phyloP scores from a whole-genome alignment of 345 rosid species.

The Melaleuca quinquenervia region DNA sequence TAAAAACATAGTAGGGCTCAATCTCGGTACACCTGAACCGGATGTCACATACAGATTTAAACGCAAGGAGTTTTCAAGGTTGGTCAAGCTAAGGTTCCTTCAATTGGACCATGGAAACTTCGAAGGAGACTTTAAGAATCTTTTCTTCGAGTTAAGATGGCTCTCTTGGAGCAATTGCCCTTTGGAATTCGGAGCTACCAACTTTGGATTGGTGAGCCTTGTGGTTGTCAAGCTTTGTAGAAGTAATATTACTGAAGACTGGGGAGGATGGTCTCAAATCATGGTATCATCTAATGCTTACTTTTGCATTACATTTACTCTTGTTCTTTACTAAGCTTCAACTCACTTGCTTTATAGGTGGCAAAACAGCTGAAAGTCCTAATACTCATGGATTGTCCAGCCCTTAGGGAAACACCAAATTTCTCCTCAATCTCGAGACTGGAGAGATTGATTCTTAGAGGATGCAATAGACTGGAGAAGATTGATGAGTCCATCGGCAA shows the following conservation, averaged over 20 bases:
- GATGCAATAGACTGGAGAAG: background rate
- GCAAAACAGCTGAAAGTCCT: background rate
- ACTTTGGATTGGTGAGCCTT: background rate
- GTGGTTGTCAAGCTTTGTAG: background rate
- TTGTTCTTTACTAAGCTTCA: background rate
- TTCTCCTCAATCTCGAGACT: background rate
- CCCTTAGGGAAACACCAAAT: background rate
- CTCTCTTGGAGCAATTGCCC: background rate
- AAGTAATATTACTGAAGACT: too few relatives aligned
- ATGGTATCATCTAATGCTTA: background rate
- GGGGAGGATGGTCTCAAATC: background rate
- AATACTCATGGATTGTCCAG: background rate
- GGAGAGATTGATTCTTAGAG: background rate
- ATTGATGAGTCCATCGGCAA: background rate
- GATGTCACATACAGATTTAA: too few relatives aligned
- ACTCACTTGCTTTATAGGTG: background rate
- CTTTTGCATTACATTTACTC: background rate
- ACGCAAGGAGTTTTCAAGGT: background rate
- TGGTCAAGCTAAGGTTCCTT: background rate
- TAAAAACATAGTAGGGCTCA: background rate
- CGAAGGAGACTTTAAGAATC: background rate
- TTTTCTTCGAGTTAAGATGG: background rate
- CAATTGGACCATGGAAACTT: background rate
- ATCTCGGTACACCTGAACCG: background rate
- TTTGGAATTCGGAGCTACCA: background rate